Evolutionary conservation across 305 asterid genomes (phyloP).

Genomic region (Rubia peregrina): DNA sequence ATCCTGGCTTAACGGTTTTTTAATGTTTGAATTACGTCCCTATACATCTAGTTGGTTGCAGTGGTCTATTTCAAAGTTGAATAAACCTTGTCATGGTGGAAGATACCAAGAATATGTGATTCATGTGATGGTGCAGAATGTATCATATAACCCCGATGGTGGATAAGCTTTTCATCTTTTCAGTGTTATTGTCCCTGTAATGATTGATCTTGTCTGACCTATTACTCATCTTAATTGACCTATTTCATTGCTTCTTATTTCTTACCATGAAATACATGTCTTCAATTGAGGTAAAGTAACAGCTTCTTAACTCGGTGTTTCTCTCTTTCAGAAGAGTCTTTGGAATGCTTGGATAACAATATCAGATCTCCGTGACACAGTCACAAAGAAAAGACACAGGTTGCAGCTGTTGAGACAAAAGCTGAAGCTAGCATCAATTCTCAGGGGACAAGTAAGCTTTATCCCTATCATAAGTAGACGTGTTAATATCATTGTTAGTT

Average conservation of each 20-base stretch:
- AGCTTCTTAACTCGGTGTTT: conserved; percentile 13
- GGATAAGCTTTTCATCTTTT: not conserved
- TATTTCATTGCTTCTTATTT: not conserved
- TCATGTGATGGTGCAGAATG: not conserved
- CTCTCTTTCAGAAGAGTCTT: conserved; percentile 52
- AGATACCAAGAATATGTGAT: not conserved
- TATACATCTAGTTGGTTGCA: not conserved
- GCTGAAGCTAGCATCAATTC: conserved; percentile 83
- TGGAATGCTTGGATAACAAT: conserved; percentile 95
- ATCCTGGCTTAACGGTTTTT: not conserved
- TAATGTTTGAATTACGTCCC: not conserved
- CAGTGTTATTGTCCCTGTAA: not conserved
- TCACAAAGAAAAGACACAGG: conserved; percentile 83
- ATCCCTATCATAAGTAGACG: conserved; percentile 13
- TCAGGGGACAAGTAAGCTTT: conserved; percentile 69
- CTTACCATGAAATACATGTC: not conserved
- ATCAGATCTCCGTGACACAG: conserved; percentile 73
- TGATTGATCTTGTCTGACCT: not conserved
- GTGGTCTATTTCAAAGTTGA: not conserved
- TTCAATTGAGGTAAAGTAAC: not conserved
- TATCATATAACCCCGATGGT: not conserved
- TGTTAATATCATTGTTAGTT: not conserved
- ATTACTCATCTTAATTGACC: not conserved
- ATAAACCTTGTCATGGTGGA: not conserved
- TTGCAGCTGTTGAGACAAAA: conserved; percentile 82